These are phyloP conservation scores for Crithidia mellificae DNA, from an alignment of 208 protist genomes.

Conservation along the genomic window DNA sequence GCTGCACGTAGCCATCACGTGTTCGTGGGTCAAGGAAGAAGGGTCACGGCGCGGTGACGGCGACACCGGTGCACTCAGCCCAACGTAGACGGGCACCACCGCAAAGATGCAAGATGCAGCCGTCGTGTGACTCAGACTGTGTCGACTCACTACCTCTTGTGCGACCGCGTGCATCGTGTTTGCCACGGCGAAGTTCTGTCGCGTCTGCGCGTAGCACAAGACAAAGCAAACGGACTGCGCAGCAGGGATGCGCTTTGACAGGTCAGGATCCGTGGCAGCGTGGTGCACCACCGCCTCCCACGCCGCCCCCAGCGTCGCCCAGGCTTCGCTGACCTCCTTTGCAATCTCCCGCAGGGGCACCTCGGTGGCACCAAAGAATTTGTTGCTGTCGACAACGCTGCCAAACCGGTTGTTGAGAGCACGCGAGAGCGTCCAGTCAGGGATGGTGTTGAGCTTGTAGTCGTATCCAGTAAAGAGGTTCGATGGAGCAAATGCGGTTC, in stretches of 20 bases:
- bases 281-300: slow-evolving; percentile 10
- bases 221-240: slow-evolving; percentile 34
- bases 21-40: too few relatives aligned
- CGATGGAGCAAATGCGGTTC: neutral
- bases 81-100: slow-evolving; percentile 48
- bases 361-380: slow-evolving; percentile 34
- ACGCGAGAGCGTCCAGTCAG: slow-evolving; percentile 27
- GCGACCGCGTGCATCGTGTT: slow-evolving; percentile 22
- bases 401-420: slow-evolving; percentile 46
- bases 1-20: too few relatives aligned
- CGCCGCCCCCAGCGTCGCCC: slow-evolving; percentile 16
- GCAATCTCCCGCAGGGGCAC: slow-evolving; percentile 24
- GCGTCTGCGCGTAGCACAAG: slow-evolving; percentile 59
- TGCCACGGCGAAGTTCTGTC: slow-evolving; percentile 41
- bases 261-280: neutral
- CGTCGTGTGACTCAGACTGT: neutral
- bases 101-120: slow-evolving; percentile 34
- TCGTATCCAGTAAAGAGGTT: slow-evolving; percentile 11
- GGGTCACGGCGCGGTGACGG: too few relatives aligned
- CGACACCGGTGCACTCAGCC: neutral
- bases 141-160: slow-evolving; percentile 6
- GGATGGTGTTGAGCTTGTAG: neutral
- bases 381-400: slow-evolving; percentile 44
- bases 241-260: neutral
- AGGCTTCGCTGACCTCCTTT: slow-evolving; percentile 32